Base-by-base conservation (phyloP, 1,139 yeast species). In the Kluyveromyces sp. region DNA sequence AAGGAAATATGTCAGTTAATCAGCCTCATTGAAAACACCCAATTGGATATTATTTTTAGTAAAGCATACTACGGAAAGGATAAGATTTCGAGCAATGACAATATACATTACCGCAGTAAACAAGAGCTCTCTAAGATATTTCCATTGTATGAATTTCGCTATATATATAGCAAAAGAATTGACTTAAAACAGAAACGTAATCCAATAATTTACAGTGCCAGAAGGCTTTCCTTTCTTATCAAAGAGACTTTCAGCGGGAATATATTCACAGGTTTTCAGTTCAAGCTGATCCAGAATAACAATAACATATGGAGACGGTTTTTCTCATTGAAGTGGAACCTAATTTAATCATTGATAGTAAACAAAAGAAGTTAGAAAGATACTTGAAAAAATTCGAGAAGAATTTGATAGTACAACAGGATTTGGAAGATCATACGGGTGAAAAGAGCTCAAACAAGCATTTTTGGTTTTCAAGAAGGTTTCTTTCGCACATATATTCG, bases 391-490 rank as follows among this genome's bases (percentile, higher is more conserved):
- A 57, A 3, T 48, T 56, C 33, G 51, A 53, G 39, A 25, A 27
- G 10, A 7, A 27, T 10, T 27, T 41, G 34, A 55, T 44, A 15
- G 21, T 15, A 50, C 37, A 29, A 26, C 43, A 21, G 39, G 42
- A 33, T 7, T 15, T 25, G n/a, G 21, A 25, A 31, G 5, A 15
- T 10, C 30, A 4, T 10, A 58, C 45, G 48, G 42, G 25, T 5
- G n/a, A 10, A 34, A 34, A 41, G 5, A 27, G 10, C 25, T 37
- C 48, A 51, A 50, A 41, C 77, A 77, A 45, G 75, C 73, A 0
- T 78, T 83, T 47, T 62, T 83, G 25, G 73, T 73, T 47, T 82
- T 83, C 56, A 64, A 69, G 7, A 66, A 71, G 3, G 72, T 73
- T 31, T 53, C 64, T 4, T 73, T 76, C 2, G 78, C 84, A 0